phyloP scores from a whole-genome alignment of 2,329 filamentous ascomycete species.

The Diplodia mutila region DNA sequence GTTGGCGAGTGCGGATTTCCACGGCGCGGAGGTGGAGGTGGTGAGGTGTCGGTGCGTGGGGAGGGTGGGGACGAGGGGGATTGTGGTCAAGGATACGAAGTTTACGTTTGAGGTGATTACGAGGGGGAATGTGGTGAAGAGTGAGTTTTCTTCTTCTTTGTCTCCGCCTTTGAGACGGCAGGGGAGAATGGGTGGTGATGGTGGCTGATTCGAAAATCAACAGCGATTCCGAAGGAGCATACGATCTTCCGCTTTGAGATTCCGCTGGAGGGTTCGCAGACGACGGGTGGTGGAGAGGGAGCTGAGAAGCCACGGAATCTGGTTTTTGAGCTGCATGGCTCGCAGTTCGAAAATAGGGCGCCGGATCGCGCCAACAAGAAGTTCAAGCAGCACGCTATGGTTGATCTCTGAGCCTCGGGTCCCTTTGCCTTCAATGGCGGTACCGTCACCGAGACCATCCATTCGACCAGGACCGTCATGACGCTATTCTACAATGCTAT shows the following conservation, averaged over 20 bases:
- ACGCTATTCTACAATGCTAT: too few relatives aligned
- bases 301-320: conserved; percentile 50
- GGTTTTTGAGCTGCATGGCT: conserved; percentile 83
- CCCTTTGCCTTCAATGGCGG: too few relatives aligned
- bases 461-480: too few relatives aligned
- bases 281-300: conserved; percentile 31
- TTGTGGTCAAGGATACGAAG: conserved; percentile 86
- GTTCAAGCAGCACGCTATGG: conserved; percentile 71
- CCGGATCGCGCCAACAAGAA: conserved; percentile 88
- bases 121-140: conserved; percentile 68
- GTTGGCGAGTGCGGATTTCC: conserved; percentile 84
- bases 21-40: conserved; percentile 83
- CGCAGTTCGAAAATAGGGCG: conserved; percentile 81
- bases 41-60: conserved; percentile 79
- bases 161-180: conserved; percentile 12
- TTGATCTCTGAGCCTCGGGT: neutral
- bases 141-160: conserved; percentile 43
- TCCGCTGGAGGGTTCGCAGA: conserved; percentile 54
- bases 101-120: conserved; percentile 87
- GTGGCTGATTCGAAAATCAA: conserved; percentile 17
- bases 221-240: conserved; percentile 83
- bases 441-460: too few relatives aligned
- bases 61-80: conserved; percentile 80
- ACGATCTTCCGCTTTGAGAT: conserved; percentile 81
- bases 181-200: too few relatives aligned